Evolutionary conservation across 805 yeast species (phyloP), one percentile per base, ranked within the genome.

Genomic region (Candida parachauliodes): DNA sequence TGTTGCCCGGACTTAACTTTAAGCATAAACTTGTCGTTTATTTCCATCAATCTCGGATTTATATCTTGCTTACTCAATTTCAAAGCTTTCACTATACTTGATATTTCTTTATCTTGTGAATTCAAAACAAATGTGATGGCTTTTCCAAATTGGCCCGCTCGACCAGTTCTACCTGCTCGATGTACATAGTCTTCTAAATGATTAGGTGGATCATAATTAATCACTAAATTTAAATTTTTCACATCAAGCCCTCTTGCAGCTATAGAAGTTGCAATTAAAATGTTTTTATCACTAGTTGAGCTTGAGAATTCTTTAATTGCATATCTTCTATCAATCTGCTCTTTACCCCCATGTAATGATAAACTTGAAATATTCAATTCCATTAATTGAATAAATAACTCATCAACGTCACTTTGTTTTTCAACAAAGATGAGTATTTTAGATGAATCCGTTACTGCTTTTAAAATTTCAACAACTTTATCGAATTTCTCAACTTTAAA

Each of bases 211-310:
- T 70, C 75, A 43, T 52, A 62, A 45, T 93, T 85, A 5, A 93
- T 67, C 2, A 93, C 98, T 30, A 89, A 57, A 40, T 79, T 79
- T 18, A 91, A 72, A 16, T 81, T 83, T 36, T 88, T 84, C n/a
- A 93, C 96, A 60, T 93, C 97, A 17, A 93, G 65, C 0, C 98
- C 98, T 44, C 98, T 71, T 0, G 98, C 96, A 2, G 97, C 88
- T 18, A 93, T 84, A 2, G 96, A 93, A 0, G 98, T 93, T 6
- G 97, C 96, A 19, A 93, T 76, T 34, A 93, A 63, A 1, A 88
- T 76, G 39, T 78, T 75, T 3, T 78, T 62, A 0, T 70, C 68
- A 10, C 87, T 83, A 5, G 57, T 65, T 40, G 76, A 73, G 3
- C 49, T 45, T 2, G 69, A 58, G 58, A 91, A 93, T 35, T 79